Base-by-base conservation (phyloP, 768 basidiomycete genomes). In the Trametes coccinea region DNA sequence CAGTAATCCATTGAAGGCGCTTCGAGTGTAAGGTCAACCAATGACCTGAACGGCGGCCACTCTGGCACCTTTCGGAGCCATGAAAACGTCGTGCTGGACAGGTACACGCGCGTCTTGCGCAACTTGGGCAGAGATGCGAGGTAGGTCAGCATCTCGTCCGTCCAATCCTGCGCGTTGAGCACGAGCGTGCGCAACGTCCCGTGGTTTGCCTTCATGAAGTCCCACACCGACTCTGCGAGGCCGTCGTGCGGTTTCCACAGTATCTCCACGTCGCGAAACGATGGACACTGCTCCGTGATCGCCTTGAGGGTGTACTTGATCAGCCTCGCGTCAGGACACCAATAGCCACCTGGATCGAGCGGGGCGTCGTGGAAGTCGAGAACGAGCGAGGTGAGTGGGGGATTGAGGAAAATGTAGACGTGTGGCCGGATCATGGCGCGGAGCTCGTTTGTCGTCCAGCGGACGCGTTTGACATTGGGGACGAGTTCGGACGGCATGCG, bases 21-120 rank as follows among this genome's bases (percentile, higher is more conserved):
- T 39, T 61, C 48, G 4, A 61, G 54, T 17, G 41, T 56, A 30
- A 61, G 48, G n/a, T 51, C 60, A 1, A 44, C 54, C 16, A 61
- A 30, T 0, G 33, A 11, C 30, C 40, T 39, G 41, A 61, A 61
- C 17, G 60, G 49, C 27, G 29, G 47, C 13, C n/a, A 3, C 40
- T n/a, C 48, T 9, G 17, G 9, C 22, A 29, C 48, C 6, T 34
- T n/a, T 13, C 16, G 5, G 2, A 55, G 48, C 54, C 47, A 52
- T 5, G 48, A 40, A 14, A 41, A 50, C 16, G 56, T 49, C 40
- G 33, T 27, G 10, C 33, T 41, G 17, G 33, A 27, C 13, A 61
- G 5, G n/a, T 44, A 51, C 30, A 52, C 27, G 8, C 31, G 39
- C 30, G 60, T 51, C 48, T 41, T 55, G 4, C 54, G 60, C 29